Conservation (phyloP, 2,329 filamentous ascomycete genomes). For the Bimuria novae-zelandiae region DNA sequence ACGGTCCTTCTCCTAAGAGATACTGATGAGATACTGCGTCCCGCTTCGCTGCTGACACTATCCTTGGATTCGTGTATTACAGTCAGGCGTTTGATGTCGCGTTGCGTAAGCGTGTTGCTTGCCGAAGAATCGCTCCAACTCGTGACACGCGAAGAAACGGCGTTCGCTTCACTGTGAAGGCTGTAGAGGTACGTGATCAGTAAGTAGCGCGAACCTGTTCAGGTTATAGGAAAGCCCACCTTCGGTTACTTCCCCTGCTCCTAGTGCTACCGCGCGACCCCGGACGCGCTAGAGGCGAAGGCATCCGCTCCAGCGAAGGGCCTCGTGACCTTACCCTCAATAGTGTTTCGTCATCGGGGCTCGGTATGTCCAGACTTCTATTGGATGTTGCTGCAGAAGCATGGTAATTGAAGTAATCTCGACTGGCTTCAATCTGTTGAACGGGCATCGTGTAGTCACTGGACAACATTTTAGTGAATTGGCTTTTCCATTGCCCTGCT, state of each 20-base stretch:
- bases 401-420: conserved; percentile 41
- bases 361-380: conserved; percentile 41
- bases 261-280: conserved; percentile 28
- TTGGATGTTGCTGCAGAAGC: conserved; percentile 19
- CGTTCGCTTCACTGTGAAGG: conserved; percentile 45
- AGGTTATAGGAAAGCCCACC: neutral
- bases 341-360: conserved; percentile 52
- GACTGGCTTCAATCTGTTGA: conserved; percentile 58
- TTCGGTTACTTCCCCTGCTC: conserved; percentile 28
- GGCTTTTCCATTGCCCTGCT: neutral
- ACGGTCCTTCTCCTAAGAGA: conserved; percentile 24
- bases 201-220: neutral
- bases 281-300: conserved; percentile 18
- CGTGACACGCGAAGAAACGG: conserved; percentile 63
- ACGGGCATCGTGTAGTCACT: conserved; percentile 47
- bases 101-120: conserved; percentile 58
- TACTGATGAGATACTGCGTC: conserved; percentile 11
- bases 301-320: conserved; percentile 25
- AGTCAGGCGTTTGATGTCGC: conserved; percentile 63
- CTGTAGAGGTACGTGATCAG: conserved; percentile 10
- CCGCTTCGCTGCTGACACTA: conserved; percentile 37
- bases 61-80: conserved; percentile 63
- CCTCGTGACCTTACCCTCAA: conserved; percentile 42
- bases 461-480: neutral
- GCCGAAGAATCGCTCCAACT: conserved; percentile 72